Evolutionary conservation across 768 basidiomycete species (phyloP), one percentile per base, ranked within the genome.

Genomic region (Amanita polypyramis): DNA sequence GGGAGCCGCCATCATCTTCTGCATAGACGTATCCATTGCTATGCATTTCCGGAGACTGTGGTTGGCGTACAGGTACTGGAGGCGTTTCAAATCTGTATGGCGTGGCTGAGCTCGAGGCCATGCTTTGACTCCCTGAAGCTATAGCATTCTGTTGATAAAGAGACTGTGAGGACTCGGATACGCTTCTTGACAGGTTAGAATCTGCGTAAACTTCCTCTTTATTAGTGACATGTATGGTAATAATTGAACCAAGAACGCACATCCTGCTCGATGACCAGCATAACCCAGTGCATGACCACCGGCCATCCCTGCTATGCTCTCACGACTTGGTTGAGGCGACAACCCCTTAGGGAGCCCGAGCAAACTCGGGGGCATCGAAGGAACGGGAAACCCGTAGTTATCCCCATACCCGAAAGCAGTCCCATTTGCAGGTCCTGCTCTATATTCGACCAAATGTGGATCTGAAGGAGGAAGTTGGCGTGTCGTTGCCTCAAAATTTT

Each of bases 1-100:
- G 60, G 57, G 15, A 57, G 56, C 43, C 56, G 52, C 39, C 41
- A 21, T 44, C 17, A 30, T 56, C 57, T 27, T 57, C 50, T 14
- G 50, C 42, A 12, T 58, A 34, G 29, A 46, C 54, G 53, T 63
- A 54, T 5, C 49, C 37, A 36, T 40, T 45, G 29, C 15, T 25
- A 3, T 42, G 47, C 27, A 19, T 11, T 33, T 6, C 27, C 6
- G 45, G 34, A 15, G 44, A 10, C n/a, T 37, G 37, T 30, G 25
- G 21, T 19, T 39, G 46, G 25, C n/a, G 37, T 21, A 33, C n/a
- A 9, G 21, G 37, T 34, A 33, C n/a, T 15, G 21, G 14, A 10
- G 47, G 38, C 11, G 47, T 33, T 3, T 49, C 37, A 17, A 17
- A 37, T 15, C 25, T 15, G 3, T 36, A 38, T 7, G 14, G 45